phyloP scores from a whole-genome alignment of 2,329 filamentous ascomycete species.

The Hymenotorrendiella dingleyae region DNA sequence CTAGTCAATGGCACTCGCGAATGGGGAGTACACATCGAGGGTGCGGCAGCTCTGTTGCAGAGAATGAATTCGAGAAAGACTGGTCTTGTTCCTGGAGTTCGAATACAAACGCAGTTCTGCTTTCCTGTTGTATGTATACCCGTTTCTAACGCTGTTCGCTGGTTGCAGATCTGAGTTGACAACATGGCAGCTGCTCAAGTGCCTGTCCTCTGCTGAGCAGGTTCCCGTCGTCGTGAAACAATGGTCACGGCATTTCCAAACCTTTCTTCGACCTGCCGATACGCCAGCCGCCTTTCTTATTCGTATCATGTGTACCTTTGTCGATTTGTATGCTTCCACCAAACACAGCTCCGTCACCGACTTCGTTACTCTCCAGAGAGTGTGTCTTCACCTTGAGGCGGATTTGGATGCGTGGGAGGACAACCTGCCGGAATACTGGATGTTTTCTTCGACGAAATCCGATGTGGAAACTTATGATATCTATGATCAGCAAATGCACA shows the following conservation, averaged over 20 bases:
- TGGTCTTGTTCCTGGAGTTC: not conserved
- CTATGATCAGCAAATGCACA: slow-evolving; percentile 15
- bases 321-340: slow-evolving; percentile 14
- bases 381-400: slow-evolving; percentile 13
- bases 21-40: slow-evolving; percentile 20
- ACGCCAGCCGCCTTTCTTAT: slow-evolving; percentile 9
- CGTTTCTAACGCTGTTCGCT: not conserved
- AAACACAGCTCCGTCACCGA: slow-evolving; percentile 1
- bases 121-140: slow-evolving; percentile 14
- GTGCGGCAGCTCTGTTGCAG: slow-evolving; percentile 16
- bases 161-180: not conserved
- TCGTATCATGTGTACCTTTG: slow-evolving; percentile 10
- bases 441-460: slow-evolving; percentile 1
- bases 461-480: slow-evolving; percentile 2
- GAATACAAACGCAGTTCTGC: slow-evolving; percentile 18
- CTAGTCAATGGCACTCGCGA: slow-evolving; percentile 14
- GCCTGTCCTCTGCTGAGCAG: slow-evolving; percentile 10
- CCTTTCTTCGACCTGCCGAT: slow-evolving; percentile 1
- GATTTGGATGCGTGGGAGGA: slow-evolving; percentile 17
- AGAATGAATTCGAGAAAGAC: slow-evolving; percentile 8
- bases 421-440: slow-evolving; percentile 17
- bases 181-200: slow-evolving; percentile 13
- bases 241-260: slow-evolving; percentile 3
- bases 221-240: slow-evolving; percentile 6
- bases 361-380: slow-evolving; percentile 5